Conservation (phyloP, 306 rosid species). For the Acacia confusa region DNA sequence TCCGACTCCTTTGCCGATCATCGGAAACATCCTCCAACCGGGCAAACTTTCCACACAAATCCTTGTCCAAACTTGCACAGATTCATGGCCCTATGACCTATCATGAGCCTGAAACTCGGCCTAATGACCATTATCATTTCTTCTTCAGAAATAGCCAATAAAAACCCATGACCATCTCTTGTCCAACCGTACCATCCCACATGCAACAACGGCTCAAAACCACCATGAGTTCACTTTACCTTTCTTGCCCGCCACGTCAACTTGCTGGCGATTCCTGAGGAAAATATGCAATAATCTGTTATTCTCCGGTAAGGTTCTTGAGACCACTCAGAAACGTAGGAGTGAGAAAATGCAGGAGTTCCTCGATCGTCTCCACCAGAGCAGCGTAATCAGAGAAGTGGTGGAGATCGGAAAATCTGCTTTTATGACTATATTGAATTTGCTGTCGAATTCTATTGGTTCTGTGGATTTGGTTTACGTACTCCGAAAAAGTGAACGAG, state of each 20-base stretch:
- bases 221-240: background rate
- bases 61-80: conserved; percentile 31
- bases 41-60: conserved; percentile 37
- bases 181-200: background rate
- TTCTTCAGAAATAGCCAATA: background rate
- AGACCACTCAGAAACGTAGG: background rate
- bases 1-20: conserved; percentile 31
- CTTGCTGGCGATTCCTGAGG: background rate
- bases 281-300: background rate
- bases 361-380: background rate
- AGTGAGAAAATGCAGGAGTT: background rate
- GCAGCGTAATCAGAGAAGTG: background rate
- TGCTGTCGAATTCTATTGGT: background rate
- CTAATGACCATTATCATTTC: background rate
- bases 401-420: background rate
- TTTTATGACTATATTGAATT: background rate
- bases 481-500: background rate
- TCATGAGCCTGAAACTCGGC: background rate
- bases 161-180: conserved; percentile 6
- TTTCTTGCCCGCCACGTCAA: background rate
- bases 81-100: background rate
- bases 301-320: background rate
- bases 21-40: conserved; percentile 46
- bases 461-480: background rate
- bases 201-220: background rate